A percentile compares a stretch with the other conserved stretches of the same genome.
Evolutionary conservation across 2,329 filamentous ascomycete genomes (phyloP).

Genomic region (Leptographium radiaticola): DNA sequence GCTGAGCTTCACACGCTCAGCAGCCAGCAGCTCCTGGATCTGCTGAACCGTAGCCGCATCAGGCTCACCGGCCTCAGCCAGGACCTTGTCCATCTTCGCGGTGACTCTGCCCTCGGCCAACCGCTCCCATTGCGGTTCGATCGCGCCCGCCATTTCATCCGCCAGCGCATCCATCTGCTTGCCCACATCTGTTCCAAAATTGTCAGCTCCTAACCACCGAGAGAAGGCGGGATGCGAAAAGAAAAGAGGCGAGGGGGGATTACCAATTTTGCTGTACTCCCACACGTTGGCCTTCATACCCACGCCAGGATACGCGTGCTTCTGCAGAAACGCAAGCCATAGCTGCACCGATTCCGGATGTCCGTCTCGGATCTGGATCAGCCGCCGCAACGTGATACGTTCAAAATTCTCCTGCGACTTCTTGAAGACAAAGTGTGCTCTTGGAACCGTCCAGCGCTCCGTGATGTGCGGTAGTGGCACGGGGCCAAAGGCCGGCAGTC

Average conservation of each 20-base stretch:
- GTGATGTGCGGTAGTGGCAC: constrained; percentile 74
- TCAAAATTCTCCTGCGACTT: constrained; percentile 98
- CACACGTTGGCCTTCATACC: constrained; percentile 98
- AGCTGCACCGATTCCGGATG: constrained; percentile 77
- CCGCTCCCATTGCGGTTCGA: constrained; percentile 40
- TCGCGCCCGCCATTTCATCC: constrained; percentile 26
- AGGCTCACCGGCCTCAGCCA: constrained; percentile 21
- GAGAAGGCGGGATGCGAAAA: neutral
- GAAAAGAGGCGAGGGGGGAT: constrained; percentile 4
- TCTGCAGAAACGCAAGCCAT: constrained; percentile 85
- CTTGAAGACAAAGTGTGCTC: constrained; percentile 85
- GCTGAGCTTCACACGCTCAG: constrained; percentile 12
- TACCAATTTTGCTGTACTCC: constrained; percentile 68
- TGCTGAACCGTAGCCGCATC: constrained; percentile 33
- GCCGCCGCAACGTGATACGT: constrained; percentile 67
- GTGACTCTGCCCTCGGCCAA: constrained; percentile 38
- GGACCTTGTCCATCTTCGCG: constrained; percentile 42
- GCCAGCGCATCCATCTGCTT: constrained; percentile 37
- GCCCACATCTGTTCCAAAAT: constrained; percentile 28
- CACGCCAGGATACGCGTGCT: constrained; percentile 89
- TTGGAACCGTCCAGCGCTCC: constrained; percentile 89
- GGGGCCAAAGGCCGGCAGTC: constrained; percentile 74
- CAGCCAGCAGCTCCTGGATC: constrained; percentile 25
- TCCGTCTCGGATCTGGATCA: constrained; percentile 90
- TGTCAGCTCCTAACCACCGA: neutral